Evolutionary conservation across 768 basidiomycete species (phyloP).

Genomic region (Trametes meyenii): DNA sequence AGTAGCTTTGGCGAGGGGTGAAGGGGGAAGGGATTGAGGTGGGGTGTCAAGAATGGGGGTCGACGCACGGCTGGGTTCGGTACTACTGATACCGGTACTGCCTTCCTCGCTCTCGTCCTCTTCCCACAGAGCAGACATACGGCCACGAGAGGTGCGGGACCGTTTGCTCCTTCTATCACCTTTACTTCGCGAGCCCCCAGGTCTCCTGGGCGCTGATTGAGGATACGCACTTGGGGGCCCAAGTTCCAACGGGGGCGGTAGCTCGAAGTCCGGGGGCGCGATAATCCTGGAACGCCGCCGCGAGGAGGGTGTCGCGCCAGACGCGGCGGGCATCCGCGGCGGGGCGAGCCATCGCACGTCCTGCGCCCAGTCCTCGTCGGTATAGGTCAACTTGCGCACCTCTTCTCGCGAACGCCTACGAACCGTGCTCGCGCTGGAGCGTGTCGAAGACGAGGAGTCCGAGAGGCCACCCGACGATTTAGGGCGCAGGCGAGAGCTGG

Average conservation of each 20-base stretch:
- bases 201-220: not conserved
- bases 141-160: constrained; percentile 28
- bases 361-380: constrained; percentile 66
- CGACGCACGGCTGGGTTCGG: constrained; percentile 29
- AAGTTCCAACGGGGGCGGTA: constrained; percentile 16
- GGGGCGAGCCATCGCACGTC: constrained; percentile 68
- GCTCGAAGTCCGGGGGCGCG: constrained; percentile 15
- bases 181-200: constrained; percentile 15
- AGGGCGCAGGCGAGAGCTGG: constrained; percentile 22
- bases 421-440: constrained; percentile 12
- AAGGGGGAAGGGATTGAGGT: constrained; percentile 18
- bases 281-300: constrained; percentile 15
- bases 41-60: constrained; percentile 26
- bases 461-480: constrained; percentile 15
- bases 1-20: constrained; percentile 10
- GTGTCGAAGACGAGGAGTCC: constrained; percentile 13
- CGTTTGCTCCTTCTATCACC: constrained; percentile 23
- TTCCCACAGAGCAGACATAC: constrained; percentile 44
- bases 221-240: not conserved
- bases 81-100: constrained; percentile 28
- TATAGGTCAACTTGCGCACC: constrained; percentile 34
- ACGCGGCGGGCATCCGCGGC: constrained; percentile 24
- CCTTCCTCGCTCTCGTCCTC: constrained; percentile 41
- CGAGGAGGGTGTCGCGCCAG: constrained; percentile 5
- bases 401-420: constrained; percentile 9